These are phyloP conservation scores for Parastagonospora nodorum DNA, from an alignment of 2,329 filamentous ascomycete genomes.

Conservation along the genomic window DNA sequence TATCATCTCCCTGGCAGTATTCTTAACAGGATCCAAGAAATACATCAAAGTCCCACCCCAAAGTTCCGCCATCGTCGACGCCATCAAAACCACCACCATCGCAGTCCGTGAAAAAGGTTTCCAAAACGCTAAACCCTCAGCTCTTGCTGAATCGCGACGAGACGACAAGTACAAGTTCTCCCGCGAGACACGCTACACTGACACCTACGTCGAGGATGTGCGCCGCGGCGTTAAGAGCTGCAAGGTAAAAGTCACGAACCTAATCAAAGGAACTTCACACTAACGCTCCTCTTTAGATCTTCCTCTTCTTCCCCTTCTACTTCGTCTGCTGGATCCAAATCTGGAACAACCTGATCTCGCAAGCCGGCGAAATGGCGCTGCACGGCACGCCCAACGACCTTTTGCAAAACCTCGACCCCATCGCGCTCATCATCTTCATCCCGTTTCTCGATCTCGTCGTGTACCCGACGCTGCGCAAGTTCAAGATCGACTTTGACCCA, in stretches of 20 bases:
- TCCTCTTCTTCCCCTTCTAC: slow-evolving; percentile 26
- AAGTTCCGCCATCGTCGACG: slow-evolving; percentile 13
- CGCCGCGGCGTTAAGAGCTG: slow-evolving; percentile 9
- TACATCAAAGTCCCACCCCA: slow-evolving; percentile 10
- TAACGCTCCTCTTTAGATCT: slow-evolving; percentile 1
- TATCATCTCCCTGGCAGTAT: slow-evolving; percentile 3
- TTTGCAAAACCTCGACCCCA: slow-evolving; percentile 26
- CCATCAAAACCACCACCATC: slow-evolving; percentile 8
- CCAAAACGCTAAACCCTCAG: slow-evolving; percentile 10
- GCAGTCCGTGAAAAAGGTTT: slow-evolving; percentile 9
- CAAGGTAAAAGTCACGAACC: slow-evolving; percentile 6
- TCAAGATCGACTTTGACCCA: slow-evolving; percentile 25
- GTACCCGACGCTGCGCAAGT: slow-evolving; percentile 21
- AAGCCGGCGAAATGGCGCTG: slow-evolving; percentile 36
- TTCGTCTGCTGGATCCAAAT: slow-evolving; percentile 38
- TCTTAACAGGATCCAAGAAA: slow-evolving; percentile 7
- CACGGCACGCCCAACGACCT: slow-evolving; percentile 40
- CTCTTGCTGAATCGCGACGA: slow-evolving; percentile 1
- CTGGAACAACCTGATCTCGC: slow-evolving; percentile 37
- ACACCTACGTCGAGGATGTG: slow-evolving; percentile 14
- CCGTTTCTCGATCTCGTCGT: slow-evolving; percentile 29
- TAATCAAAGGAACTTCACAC: not conserved
- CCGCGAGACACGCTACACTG: slow-evolving; percentile 4
- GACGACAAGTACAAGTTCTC: not conserved
- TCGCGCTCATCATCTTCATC: slow-evolving; percentile 30